These are phyloP conservation scores for Zymoseptoria crescenta DNA, from an alignment of 2,329 filamentous ascomycete genomes.

Conservation along the genomic window DNA sequence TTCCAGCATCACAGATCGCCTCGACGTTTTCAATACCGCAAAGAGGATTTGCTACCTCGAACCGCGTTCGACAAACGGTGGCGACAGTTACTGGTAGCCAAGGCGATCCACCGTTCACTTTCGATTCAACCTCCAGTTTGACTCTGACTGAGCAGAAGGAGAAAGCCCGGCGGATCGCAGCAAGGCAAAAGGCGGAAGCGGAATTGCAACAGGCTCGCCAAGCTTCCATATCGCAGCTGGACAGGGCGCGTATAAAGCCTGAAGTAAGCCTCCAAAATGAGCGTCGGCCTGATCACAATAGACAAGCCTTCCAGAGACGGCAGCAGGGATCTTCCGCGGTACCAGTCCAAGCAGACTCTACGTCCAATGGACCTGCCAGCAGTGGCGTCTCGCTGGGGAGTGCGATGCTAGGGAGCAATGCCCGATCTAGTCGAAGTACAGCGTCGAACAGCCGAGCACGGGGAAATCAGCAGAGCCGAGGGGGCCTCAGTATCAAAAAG, in stretches of 20 bases:
- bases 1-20: slow-evolving; percentile 8
- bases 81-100: slow-evolving; percentile 4
- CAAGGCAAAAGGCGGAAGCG: slow-evolving; percentile 8
- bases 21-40: slow-evolving; percentile 1
- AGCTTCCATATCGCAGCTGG: neutral
- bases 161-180: slow-evolving; percentile 6
- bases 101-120: slow-evolving; percentile 2
- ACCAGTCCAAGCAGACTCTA: neutral
- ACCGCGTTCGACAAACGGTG: slow-evolving; percentile 6
- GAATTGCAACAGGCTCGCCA: slow-evolving; percentile 2
- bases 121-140: slow-evolving; percentile 19
- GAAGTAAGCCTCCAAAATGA: neutral
- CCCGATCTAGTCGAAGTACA: neutral
- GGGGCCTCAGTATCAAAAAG: neutral
- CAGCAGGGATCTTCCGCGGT: neutral
- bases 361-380: neutral
- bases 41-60: slow-evolving; percentile 11
- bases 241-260: neutral
- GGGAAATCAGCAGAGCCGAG: neutral
- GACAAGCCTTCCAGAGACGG: neutral
- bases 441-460: neutral
- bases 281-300: neutral
- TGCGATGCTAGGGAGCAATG: neutral
- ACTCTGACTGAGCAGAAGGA: slow-evolving; percentile 17
- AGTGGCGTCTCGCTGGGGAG: neutral